Evolutionary conservation across 257 asterid species (phyloP), one percentile per base, ranked within the genome.

Genomic region (Osmanthus fragrans): DNA sequence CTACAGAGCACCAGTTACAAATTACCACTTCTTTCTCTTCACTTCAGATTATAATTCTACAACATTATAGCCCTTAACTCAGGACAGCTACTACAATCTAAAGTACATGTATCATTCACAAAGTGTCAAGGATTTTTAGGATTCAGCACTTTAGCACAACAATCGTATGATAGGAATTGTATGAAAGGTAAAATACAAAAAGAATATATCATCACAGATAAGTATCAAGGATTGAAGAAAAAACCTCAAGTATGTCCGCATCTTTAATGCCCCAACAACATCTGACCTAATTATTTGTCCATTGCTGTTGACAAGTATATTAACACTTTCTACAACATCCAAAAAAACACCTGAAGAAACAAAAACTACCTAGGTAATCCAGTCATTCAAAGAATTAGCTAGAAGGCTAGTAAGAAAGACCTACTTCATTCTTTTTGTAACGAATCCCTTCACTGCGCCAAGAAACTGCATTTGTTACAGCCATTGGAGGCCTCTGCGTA

Each of bases 251-350:
- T 96, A 92, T 70, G 97, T 88, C 77, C 99, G 89, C 98, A 96
- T 96, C 92, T 96, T 96, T 77, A 96, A 86, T 73, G 98, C 99
- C 81, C 99, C 99, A 42, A 96, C 96, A 71, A 96, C 97, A 45
- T 96, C 99, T 21, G 99, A 96, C 87, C 98, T 88, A 77, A 96
- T 86, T 79, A 94, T 94, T 88, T 96, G 99, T 76, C 98, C 99
- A 73, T 92, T 94, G 87, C 98, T 96, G 82, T 96, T 96, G 78
- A 96, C 99, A 79, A 96, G 96, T 77, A 96, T 96, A 85, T 96
- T 96, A 82, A 96, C 99, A 86, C 99, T 96, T 85, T 96, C 99
- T 80, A 96, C 98, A 75, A 96, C 99, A 83, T 96, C 99, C 84
- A 96, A 93, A 86, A n/a, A 86, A 96, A 96, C 66, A 86, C 90